A percentile compares a stretch with the other conserved stretches of the same genome.
phyloP scores from a whole-genome alignment of 495 filamentous ascomycete genomes.

The Penicillium cosmopolitanum region DNA sequence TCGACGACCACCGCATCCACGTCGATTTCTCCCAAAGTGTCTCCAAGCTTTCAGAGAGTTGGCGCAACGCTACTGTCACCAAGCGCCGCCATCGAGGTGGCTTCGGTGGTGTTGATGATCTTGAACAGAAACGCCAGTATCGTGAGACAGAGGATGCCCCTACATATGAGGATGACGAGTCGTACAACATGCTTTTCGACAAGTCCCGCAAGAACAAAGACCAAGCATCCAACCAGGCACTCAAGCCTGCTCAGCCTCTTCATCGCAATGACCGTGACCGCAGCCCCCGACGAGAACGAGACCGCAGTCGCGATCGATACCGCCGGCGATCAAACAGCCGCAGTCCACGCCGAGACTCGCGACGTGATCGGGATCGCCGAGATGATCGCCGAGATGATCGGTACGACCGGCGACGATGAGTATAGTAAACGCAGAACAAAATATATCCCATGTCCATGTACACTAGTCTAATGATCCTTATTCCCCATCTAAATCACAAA shows the following conservation, averaged over 20 bases:
- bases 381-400: constrained; percentile 22
- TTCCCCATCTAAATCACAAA: too few species aligned
- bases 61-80: constrained; percentile 84
- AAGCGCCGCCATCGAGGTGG: constrained; percentile 78
- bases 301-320: constrained; percentile 16
- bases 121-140: constrained; percentile 93
- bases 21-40: constrained; percentile 98
- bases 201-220: constrained; percentile 54
- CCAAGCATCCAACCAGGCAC: neutral
- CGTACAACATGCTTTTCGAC: constrained; percentile 84
- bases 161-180: constrained; percentile 52
- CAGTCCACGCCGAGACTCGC: constrained; percentile 48
- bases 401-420: constrained; percentile 30
- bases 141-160: constrained; percentile 63
- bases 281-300: constrained; percentile 1
- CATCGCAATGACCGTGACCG: constrained; percentile 22
- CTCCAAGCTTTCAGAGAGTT: constrained; percentile 84
- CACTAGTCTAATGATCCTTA: constrained; percentile 5
- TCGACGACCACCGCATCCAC: constrained; percentile 97
- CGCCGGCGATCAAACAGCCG: constrained; percentile 53
- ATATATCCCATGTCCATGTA: constrained; percentile 9
- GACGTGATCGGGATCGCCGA: constrained; percentile 32
- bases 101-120: constrained; percentile 82
- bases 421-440: constrained; percentile 1
- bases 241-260: neutral